Evolutionary conservation across 306 rosid species (phyloP), one percentile per base, ranked within the genome.

Genomic region (Castanea mollissima): DNA sequence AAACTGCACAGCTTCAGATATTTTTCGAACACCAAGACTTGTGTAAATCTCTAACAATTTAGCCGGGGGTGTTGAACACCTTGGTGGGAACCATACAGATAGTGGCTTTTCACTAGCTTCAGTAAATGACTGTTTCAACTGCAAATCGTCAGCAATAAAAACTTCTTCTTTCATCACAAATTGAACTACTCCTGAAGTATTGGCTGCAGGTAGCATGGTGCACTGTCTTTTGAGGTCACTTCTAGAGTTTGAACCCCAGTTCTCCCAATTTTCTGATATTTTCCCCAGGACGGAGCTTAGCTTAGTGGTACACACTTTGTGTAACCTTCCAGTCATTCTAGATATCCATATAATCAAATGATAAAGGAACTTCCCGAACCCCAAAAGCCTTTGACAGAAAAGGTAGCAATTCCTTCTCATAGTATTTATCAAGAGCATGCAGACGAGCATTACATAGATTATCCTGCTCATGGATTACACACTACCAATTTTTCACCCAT

Each of bases 91-190:
- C 83, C 81, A 83, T 2, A 62, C 81, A 63, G 70, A 83, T 20
- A 71, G 12, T 51, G 83, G 86, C 21, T 46, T 46, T 46, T 46
- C 52, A 31, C 56, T 15, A 60, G 29, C n/a, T 55, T 46, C 75
- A 64, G 4, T 35, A 38, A 56, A 83, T 62, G 34, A 79, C 12
- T 34, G 74, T 74, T 62, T 55, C 75, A 76, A 49, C 60, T 70
- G 79, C 57, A 83, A 20, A 20, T 83, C 79, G 57, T 79, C 79
- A 7, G 76, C 74, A 18, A 83, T 71, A 35, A 75, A 71, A 49
- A 56, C 77, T 9, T 35, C 63, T 29, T 75, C 73, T 31, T 63
- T 79, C 70, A 38, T 57, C n/a, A 79, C 52, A 11, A 83, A 25
- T 58, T 62, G 64, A 27, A 83, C 31, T 75, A 27, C 16, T 7